Evolutionary conservation across 306 rosid species (phyloP), one percentile per base, ranked within the genome.

Genomic region (Fagus sylvatica): DNA sequence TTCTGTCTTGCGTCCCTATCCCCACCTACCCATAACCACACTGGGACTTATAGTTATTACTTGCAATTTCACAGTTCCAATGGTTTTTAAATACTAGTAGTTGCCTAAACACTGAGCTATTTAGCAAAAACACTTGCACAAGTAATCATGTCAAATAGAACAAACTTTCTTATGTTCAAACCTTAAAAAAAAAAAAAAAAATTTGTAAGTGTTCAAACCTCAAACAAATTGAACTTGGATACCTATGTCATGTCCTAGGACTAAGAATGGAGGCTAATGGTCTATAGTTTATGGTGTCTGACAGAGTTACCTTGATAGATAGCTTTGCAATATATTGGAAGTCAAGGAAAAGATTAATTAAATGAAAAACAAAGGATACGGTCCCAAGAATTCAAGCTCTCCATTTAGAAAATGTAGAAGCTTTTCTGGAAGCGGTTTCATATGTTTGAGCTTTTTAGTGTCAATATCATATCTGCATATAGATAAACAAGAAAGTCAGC

Each of bases 321-420:
- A 43, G 42, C 33, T 11, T 68, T n/a, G 34, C 61, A 69, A 36
- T 65, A 5, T 39, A 11, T 33, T 53, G 17, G 54, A 37, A 78
- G 60, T 57, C 46, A 3, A 17, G 37, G 17, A 28, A 76, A 53
- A 12, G 39, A 15, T 74, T 32, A 79, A 48, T 73, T 49, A 22
- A 55, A 33, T 60, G 30, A 56, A 69, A 11, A 8, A 48, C 41
- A 39, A 73, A 88, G 94, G 98, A 94, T 94, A 92, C 97, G 91
- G 98, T 85, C 98, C 98, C 85, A 94, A 81, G 78, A 92, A 94
- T 80, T 90, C 92, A 36, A 90, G 83, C 53, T 87, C 86, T 77
- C 90, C 86, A 30, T 85, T 86, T 62, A 85, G 83, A 74, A 87
- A 88, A 74, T 86, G 84, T 3, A 87, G 85, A 82, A 87, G 88